Conservation (phyloP, 495 filamentous ascomycete genomes). For the Haplographium delicatum region DNA sequence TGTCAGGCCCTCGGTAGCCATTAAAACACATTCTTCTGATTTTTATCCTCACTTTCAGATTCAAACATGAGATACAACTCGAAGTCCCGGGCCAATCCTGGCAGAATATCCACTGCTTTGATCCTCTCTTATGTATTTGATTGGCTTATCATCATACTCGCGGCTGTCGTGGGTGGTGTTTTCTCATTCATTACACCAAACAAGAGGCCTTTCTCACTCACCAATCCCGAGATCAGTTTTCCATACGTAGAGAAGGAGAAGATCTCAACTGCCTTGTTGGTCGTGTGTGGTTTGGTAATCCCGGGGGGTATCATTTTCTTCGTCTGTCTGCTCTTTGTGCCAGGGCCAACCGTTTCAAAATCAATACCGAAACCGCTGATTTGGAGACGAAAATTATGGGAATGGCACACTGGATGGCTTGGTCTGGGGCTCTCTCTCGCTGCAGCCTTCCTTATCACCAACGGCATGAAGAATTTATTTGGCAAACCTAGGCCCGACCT, state of each 20-base stretch:
- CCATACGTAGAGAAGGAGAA: constrained; percentile 72
- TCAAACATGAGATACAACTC: constrained; percentile 9
- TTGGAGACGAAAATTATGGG: constrained; percentile 74
- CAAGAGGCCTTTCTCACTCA: constrained; percentile 46
- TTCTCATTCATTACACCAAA: constrained; percentile 51
- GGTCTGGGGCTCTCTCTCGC: constrained; percentile 65
- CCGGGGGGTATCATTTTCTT: constrained; percentile 63
- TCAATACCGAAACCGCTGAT: constrained; percentile 59
- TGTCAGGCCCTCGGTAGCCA: too few relatives aligned
- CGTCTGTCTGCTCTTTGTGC: constrained; percentile 65
- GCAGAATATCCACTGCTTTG: constrained; percentile 19
- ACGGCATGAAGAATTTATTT: constrained; percentile 78
- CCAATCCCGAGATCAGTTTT: constrained; percentile 56
- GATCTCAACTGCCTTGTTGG: constrained; percentile 53
- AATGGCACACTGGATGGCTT: constrained; percentile 74
- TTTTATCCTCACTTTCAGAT: neutral
- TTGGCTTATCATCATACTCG: constrained; percentile 57
- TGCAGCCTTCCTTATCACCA: constrained; percentile 69
- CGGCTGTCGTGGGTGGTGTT: constrained; percentile 24
- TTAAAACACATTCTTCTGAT: neutral
- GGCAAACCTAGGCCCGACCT: constrained; percentile 84
- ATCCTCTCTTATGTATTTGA: constrained; percentile 52
- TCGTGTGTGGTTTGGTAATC: constrained; percentile 49
- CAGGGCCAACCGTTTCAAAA: constrained; percentile 57
- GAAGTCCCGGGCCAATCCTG: constrained; percentile 9